Percentiles rank a stretch among this genome's conserved stretches.
These are phyloP conservation scores for Thermomucor indicae-seudaticae DNA, from an alignment of 371 early-diverging fungal genomes.

Conservation along the genomic window DNA sequence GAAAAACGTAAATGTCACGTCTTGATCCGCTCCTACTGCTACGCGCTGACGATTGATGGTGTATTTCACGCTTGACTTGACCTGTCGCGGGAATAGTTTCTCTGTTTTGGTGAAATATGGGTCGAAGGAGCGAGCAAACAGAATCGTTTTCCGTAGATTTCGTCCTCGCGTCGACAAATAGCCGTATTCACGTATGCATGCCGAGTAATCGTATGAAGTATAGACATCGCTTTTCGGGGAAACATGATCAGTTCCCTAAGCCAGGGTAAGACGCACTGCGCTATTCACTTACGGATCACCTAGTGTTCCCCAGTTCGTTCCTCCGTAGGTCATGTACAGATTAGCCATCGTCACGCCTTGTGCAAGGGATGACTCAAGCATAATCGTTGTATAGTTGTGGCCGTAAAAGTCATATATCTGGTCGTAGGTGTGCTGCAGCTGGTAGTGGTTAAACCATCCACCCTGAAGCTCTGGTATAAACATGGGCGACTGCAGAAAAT, in stretches of 20 bases:
- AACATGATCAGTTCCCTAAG: neutral
- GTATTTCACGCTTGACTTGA: conserved; percentile 38
- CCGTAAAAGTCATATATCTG: conserved; percentile 70
- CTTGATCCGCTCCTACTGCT: conserved; percentile 23
- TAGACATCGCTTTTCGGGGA: conserved; percentile 63
- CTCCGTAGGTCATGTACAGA: conserved; percentile 80
- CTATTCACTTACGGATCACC: conserved; percentile 65
- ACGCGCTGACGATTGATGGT: conserved; percentile 52
- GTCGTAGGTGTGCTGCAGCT: conserved; percentile 64
- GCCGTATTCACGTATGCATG: conserved; percentile 78
- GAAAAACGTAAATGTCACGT: conserved; percentile 59
- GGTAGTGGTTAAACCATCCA: conserved; percentile 80
- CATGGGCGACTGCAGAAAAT: conserved; percentile 52
- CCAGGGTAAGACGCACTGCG: neutral
- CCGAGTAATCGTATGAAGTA: conserved; percentile 78
- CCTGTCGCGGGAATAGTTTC: conserved; percentile 20
- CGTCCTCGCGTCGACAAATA: conserved; percentile 65
- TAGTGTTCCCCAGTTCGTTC: conserved; percentile 81
- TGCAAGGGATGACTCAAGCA: conserved; percentile 61
- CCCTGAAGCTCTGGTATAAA: conserved; percentile 83
- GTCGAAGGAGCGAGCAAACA: conserved; percentile 65
- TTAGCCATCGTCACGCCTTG: conserved; percentile 70
- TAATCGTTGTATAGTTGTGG: conserved; percentile 60
- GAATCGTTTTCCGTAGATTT: conserved; percentile 56
- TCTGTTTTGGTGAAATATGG: conserved; percentile 58